phyloP scores from a whole-genome alignment of 192 early-diverging fungal species.

The Chytriomyces sp. region DNA sequence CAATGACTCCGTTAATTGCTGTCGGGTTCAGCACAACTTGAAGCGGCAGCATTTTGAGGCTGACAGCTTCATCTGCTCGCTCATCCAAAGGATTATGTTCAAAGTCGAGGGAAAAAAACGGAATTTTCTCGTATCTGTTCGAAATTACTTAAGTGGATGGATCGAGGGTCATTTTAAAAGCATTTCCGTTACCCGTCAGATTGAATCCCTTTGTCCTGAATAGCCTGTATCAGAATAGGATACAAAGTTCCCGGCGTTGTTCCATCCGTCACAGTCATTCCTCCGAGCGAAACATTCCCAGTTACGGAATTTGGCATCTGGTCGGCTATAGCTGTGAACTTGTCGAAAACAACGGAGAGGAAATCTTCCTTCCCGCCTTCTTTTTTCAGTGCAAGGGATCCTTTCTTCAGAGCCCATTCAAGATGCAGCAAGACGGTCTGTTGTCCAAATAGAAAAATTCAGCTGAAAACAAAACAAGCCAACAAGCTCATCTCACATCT shows the following conservation, averaged over 20 bases:
- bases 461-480: not conserved
- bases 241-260: conserved; percentile 51
- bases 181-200: conserved; percentile 18
- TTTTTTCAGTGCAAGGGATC: conserved; percentile 80
- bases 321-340: conserved; percentile 61
- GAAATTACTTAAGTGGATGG: not conserved
- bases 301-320: conserved; percentile 60
- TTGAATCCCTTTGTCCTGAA: conserved; percentile 32
- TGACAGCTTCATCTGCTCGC: conserved; percentile 83
- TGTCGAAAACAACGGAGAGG: conserved; percentile 68
- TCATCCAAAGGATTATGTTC: conserved; percentile 90
- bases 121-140: conserved; percentile 28
- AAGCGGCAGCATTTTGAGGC: conserved; percentile 84
- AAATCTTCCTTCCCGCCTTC: conserved; percentile 58
- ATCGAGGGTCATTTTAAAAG: too few relatives aligned
- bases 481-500: conserved; percentile 51
- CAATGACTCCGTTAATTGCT: conserved; percentile 72
- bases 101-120: conserved; percentile 77
- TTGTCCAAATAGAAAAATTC: not conserved
- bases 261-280: conserved; percentile 68
- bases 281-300: conserved; percentile 63
- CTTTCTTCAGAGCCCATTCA: conserved; percentile 71
- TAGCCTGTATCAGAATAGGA: conserved; percentile 49
- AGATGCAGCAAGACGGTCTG: conserved; percentile 47
- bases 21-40: conserved; percentile 88